Evolutionary conservation across 2,329 filamentous ascomycete species (phyloP), one percentile per base, ranked within the genome.

Genomic region (Neospermospora avenae): DNA sequence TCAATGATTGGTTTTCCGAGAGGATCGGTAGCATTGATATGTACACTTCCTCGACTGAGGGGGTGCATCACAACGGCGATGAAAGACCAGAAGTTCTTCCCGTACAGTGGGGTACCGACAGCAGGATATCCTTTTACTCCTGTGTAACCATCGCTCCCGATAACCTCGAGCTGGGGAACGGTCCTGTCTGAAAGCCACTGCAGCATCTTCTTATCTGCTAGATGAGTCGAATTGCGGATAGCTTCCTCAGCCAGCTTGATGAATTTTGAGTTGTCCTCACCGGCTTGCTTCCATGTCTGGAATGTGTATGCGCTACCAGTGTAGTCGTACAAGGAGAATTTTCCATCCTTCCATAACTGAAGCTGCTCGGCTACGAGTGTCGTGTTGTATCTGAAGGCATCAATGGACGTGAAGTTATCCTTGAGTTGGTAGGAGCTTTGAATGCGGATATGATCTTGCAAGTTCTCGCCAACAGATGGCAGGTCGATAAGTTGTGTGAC

Each of bases 31-130:
- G 74, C 73, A 11, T 71, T 71, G 63, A 86, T 83, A 72, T 87
- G 85, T 48, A 84, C 79, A 41, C 75, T 77, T 0, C 85, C 85
- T 0, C 81, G 79, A 3, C 80, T 82, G 68, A 84, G 81, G 0
- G 85, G 74, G 61, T 78, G 85, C 63, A 81, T 81, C 25, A 84
- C 78, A 59, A 80, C 80, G 0, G 79, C 76, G 55, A 80, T 78
- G 54, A 81, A 72, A 1, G 65, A 58, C 55, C 67, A 66, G 52
- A 64, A 66, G 2, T 58, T 62, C 3, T 58, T 48, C n/a, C 61
- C 61, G 37, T 64, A 67, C 10, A 69, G 57, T 4, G 61, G 25
- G 4, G 55, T 58, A 31, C 48, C 37, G 2, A 45, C 39, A 1
- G 60, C 55, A 16, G 67, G 63, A 35, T 69, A 69, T 16, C 67